Percentiles rank a stretch among this genome's conserved stretches.
Evolutionary conservation across 768 basidiomycete species (phyloP).

Genomic region (Gloeophyllum trabeum): DNA sequence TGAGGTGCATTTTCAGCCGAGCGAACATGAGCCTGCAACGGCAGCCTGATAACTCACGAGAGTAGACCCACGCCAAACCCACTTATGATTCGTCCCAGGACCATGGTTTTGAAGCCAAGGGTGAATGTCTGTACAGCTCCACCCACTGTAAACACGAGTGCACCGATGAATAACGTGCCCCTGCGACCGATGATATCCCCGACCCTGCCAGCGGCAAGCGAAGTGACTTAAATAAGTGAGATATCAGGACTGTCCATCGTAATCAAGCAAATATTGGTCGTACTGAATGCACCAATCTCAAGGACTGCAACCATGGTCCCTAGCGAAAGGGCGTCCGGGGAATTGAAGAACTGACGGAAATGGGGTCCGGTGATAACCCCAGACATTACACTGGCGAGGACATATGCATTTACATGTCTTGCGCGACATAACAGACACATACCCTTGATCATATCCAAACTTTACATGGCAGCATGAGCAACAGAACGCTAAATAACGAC

Average conservation of each 20-base stretch:
- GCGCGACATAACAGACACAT: conserved; percentile 6
- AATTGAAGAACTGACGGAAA: conserved; percentile 73
- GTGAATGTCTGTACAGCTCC: conserved; percentile 83
- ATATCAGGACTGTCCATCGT: conserved; percentile 3
- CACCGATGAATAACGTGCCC: conserved; percentile 76
- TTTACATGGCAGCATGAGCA: conserved; percentile 15
- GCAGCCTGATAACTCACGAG: conserved; percentile 40
- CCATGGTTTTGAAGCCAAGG: conserved; percentile 68
- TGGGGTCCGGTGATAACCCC: conserved; percentile 86
- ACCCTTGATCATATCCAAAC: conserved; percentile 90
- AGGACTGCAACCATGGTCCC: conserved; percentile 97
- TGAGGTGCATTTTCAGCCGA: conserved; percentile 17
- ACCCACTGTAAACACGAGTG: conserved; percentile 75
- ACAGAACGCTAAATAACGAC: not conserved
- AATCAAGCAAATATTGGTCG: conserved; percentile 12
- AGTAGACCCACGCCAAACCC: conserved; percentile 88
- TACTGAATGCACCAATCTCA: conserved; percentile 86
- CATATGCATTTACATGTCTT: not conserved
- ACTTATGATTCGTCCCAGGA: conserved; percentile 70
- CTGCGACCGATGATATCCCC: conserved; percentile 82
- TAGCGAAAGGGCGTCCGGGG: conserved; percentile 60
- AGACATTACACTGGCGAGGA: conserved; percentile 60
- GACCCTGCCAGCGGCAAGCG: conserved; percentile 77
- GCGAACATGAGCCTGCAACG: not conserved
- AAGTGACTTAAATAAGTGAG: conserved; percentile 48